Evolutionary conservation across 257 asterid genomes (phyloP), one percentile per base, ranked within the genome.

Genomic region (Fraxinus quadrangulata): DNA sequence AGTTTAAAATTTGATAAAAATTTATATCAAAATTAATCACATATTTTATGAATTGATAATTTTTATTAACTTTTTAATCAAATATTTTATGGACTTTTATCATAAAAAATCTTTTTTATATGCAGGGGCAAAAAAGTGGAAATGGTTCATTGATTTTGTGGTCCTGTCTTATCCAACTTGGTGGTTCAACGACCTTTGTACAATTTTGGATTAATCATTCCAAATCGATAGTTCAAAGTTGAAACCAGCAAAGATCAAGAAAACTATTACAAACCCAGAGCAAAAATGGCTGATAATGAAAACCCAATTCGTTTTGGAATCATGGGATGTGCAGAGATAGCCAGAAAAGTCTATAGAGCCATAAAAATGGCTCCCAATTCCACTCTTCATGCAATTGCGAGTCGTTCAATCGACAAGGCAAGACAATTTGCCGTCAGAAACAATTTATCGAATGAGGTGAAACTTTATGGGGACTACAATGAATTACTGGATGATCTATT

Each of bases 261-360:
- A 9, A 63, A 63, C 34, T 8, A 23, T 10, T 23, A 10, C 30
- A 63, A 63, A 26, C 16, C 2, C 37, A 39, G 17, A n/a, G 4
- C 12, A 70, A 77, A 81, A 79, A 89, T 88, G 94, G 72, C 92
- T 14, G 78, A 82, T 61, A 78, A 37, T 47, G 82, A 78, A 26
- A 79, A 14, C 70, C 83, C 87, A 79, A 72, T 93, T 47, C 92
- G 96, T 33, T 90, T 93, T 68, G 97, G 97, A 12, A 91, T 93
- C 78, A 80, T 90, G 70, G 97, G 97, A 3, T 90, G 97, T 85
- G 97, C 97, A 12, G 90, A 80, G 78, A 91, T 93, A 68, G 97
- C 97, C 33, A 81, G 91, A 75, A 93, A 93, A 77, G 81, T 93
- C 4, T 86, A 88, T 40, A 89, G 94, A 74, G 96, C 97, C 68